Evolutionary conservation across 495 filamentous ascomycete species (phyloP).

Genomic region (Talaromyces nanjingensis): DNA sequence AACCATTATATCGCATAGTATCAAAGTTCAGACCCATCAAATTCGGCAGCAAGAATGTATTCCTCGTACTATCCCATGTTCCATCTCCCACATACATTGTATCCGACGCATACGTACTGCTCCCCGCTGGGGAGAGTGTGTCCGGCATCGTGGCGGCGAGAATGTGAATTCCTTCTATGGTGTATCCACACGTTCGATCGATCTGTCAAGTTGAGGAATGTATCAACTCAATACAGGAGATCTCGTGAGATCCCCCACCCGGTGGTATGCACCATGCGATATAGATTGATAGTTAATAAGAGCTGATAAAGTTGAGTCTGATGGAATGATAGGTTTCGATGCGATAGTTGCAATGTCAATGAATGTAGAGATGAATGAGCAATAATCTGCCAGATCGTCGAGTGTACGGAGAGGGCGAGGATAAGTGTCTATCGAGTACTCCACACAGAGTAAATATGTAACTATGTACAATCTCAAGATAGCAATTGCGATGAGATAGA

Average conservation of each 20-base stretch:
- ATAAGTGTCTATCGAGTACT: background rate
- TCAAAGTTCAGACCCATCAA: conserved; percentile 81
- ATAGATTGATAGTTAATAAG: background rate
- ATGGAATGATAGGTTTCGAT: background rate
- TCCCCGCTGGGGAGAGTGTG: conserved; percentile 64
- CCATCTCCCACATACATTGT: conserved; percentile 85
- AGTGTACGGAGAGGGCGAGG: background rate
- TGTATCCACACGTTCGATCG: conserved; percentile 5
- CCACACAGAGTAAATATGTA: background rate
- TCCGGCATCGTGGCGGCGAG: conserved; percentile 4
- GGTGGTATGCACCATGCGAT: conserved; percentile 43
- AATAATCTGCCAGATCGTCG: background rate
- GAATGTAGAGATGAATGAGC: background rate
- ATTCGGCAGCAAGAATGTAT: conserved; percentile 85
- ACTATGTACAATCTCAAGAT: background rate
- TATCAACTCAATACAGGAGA: conserved; percentile 32
- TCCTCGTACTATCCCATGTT: conserved; percentile 78
- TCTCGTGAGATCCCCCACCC: conserved; percentile 41
- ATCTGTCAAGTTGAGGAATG: conserved; percentile 26
- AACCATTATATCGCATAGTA: conserved; percentile 95
- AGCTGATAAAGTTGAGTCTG: background rate
- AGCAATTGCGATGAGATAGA: background rate
- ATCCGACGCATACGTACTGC: conserved; percentile 74
- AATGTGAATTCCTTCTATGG: background rate
- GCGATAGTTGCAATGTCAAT: background rate